phyloP scores from a whole-genome alignment of 345 rosid genomes.

The Turnera subulata region DNA sequence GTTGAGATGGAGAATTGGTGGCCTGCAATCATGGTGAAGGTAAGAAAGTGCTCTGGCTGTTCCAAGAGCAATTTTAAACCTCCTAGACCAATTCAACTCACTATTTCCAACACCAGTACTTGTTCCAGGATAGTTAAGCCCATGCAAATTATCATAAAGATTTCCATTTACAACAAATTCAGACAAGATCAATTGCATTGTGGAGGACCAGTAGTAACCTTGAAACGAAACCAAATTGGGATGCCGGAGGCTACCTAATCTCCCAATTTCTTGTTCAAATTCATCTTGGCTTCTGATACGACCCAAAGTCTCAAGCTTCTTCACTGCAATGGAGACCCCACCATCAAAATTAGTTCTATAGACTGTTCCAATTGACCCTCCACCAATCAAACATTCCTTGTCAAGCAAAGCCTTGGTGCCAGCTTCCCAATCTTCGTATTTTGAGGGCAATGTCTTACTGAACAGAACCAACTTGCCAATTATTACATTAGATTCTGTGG shows the following conservation, averaged over 20 bases:
- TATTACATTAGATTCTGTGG: constrained; percentile 63
- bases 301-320: constrained; percentile 84
- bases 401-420: constrained; percentile 90
- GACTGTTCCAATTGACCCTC: constrained; percentile 85
- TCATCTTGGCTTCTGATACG: constrained; percentile 89
- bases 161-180: constrained; percentile 73
- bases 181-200: constrained; percentile 75
- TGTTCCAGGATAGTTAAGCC: constrained; percentile 47
- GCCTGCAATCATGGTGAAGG: constrained; percentile 89
- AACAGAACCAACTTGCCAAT: constrained; percentile 90
- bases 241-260: constrained; percentile 68
- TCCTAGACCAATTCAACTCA: constrained; percentile 69
- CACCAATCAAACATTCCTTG: constrained; percentile 80
- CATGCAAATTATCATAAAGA: constrained; percentile 74
- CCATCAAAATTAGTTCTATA: constrained; percentile 82
- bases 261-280: constrained; percentile 82
- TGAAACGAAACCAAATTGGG: constrained; percentile 73
- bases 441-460: constrained; percentile 88
- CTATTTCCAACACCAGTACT: constrained; percentile 60
- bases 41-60: constrained; percentile 84
- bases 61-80: constrained; percentile 85
- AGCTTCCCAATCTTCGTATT: constrained; percentile 93
- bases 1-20: constrained; percentile 87
- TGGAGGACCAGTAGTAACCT: constrained; percentile 86
- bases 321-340: constrained; percentile 84